These are phyloP conservation scores for Suillus brevipes DNA, from an alignment of 768 basidiomycete genomes.

Conservation along the genomic window DNA sequence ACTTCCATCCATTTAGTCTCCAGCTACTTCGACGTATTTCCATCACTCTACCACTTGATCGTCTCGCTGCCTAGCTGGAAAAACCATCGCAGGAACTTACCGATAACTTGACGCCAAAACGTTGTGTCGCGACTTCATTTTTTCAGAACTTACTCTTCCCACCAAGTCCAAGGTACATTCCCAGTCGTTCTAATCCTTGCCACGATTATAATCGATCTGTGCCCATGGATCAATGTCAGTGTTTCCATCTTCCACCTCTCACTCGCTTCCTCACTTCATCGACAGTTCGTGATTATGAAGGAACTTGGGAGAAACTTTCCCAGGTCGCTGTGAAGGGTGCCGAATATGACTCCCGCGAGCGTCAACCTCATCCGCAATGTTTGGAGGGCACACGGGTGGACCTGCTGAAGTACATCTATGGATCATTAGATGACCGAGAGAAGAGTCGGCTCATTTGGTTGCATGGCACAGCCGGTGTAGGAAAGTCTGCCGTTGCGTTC, in stretches of 20 bases:
- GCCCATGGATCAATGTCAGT: background rate
- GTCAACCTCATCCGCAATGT: background rate
- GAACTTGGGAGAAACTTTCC: background rate
- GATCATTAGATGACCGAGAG: background rate
- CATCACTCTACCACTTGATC: background rate
- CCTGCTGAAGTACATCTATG: background rate
- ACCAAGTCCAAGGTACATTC: background rate
- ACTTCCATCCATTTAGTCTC: no score
- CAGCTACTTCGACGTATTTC: background rate
- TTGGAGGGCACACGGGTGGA: background rate
- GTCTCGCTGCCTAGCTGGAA: background rate
- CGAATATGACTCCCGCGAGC: background rate
- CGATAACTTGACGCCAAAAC: background rate
- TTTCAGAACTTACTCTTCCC: no score
- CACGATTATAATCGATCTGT: background rate
- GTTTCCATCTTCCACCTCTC: background rate
- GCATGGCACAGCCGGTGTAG: background rate
- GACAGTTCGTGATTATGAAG: background rate
- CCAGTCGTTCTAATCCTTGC: background rate
- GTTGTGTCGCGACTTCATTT: no score
- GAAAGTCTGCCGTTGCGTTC: background rate
- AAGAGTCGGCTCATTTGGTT: background rate
- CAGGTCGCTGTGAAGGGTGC: background rate
- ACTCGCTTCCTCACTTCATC: background rate
- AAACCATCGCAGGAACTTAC: no score